These are phyloP conservation scores for Herpetomonas tarakana DNA, from an alignment of 208 protist genomes.

Conservation along the genomic window DNA sequence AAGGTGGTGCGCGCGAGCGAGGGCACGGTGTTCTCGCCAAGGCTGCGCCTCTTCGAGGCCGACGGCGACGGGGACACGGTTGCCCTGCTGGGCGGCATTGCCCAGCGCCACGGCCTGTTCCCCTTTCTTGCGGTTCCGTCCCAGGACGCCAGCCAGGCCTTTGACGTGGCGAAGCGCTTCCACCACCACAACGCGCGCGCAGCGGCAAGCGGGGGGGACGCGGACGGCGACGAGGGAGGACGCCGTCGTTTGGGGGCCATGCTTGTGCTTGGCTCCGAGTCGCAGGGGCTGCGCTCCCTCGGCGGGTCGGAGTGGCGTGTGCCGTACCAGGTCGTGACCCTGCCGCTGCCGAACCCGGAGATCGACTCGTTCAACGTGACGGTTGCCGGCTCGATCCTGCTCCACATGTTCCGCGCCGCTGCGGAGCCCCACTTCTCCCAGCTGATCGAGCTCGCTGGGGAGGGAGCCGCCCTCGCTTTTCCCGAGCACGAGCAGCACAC, in stretches of 20 bases:
- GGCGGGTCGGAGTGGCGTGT: conserved; percentile 46
- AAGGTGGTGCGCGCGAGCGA: conserved; percentile 85
- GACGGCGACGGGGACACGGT: conserved; percentile 21
- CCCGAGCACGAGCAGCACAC: no score
- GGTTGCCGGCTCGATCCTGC: conserved; percentile 71
- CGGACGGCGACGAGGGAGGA: conserved; percentile 2
- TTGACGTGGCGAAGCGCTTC: conserved; percentile 67
- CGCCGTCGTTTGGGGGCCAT: conserved; percentile 41
- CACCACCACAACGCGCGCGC: conserved; percentile 34
- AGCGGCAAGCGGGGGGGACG: not conserved
- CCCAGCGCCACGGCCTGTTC: conserved; percentile 53
- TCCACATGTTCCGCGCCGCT: conserved; percentile 60
- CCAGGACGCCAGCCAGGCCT: conserved; percentile 58
- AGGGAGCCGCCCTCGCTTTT: no score
- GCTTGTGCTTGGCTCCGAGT: conserved; percentile 79
- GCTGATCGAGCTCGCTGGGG: conserved; percentile 12
- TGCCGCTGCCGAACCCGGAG: conserved; percentile 62
- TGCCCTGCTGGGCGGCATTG: conserved; percentile 54
- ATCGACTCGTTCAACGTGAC: conserved; percentile 82
- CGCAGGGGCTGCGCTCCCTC: conserved; percentile 50
- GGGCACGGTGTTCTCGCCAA: conserved; percentile 54
- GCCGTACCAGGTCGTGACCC: conserved; percentile 53
- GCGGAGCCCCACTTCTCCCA: conserved; percentile 43
- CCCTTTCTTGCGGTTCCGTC: conserved; percentile 77
- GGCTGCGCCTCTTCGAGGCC: conserved; percentile 47